Evolutionary conservation across 805 yeast species (phyloP).

Genomic region (Saturnispora galanensis): DNA sequence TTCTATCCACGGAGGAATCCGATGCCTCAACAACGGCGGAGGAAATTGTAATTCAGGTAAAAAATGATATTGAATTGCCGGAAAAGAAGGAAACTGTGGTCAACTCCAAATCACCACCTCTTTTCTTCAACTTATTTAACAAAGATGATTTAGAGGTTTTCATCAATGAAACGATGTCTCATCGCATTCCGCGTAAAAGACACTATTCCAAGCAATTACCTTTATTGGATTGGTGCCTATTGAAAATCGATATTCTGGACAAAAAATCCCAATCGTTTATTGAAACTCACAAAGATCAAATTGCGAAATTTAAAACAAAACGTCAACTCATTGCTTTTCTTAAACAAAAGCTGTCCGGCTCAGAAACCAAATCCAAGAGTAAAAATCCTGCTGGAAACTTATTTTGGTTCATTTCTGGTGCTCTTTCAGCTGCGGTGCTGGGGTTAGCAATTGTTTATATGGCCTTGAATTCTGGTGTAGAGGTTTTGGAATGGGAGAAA

Average conservation of each 20-base stretch:
- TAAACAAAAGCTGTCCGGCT: neutral
- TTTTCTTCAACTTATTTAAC: too few relatives aligned
- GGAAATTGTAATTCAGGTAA: neutral
- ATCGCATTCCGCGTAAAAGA: too few relatives aligned
- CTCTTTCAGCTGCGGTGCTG: neutral
- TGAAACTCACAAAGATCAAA: neutral
- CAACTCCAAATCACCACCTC: too few relatives aligned
- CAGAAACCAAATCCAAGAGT: neutral
- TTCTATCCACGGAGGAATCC: neutral
- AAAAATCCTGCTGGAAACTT: neutral
- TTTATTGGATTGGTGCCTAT: slow-evolving; percentile 1
- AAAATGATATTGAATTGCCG: neutral
- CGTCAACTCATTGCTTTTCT: slow-evolving; percentile 7
- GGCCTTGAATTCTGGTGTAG: neutral
- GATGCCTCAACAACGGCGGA: neutral
- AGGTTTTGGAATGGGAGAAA: neutral
- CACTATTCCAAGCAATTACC: neutral
- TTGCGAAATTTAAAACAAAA: slow-evolving; percentile 8
- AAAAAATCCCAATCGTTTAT: slow-evolving; percentile 1
- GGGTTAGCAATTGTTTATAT: slow-evolving; percentile 1
- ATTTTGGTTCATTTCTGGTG: neutral
- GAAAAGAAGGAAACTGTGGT: neutral
- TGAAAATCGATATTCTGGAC: slow-evolving; percentile 1
- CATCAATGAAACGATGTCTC: too few relatives aligned
- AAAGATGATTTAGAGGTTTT: too few relatives aligned